A percentile compares a stretch with the other conserved stretches of the same genome.
These are phyloP conservation scores for Musa troglodytarum DNA, from an alignment of 176 grass and related monocot species.

Conservation along the genomic window DNA sequence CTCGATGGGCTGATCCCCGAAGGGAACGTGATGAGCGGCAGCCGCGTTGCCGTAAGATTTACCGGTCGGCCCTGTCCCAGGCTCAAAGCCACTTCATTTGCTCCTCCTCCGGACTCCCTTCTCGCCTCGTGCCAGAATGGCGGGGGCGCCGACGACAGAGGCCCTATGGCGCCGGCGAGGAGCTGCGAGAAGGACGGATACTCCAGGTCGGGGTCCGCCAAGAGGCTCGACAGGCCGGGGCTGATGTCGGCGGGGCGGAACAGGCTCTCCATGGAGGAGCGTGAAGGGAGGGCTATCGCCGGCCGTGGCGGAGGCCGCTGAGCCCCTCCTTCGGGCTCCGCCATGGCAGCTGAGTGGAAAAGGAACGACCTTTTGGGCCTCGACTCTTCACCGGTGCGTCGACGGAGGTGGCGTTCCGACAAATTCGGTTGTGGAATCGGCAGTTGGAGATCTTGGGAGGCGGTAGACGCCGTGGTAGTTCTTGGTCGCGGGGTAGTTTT, in stretches of 20 bases:
- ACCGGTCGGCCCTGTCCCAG: slow-evolving; percentile 1
- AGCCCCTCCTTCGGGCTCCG: neutral
- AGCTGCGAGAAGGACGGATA: slow-evolving; percentile 10
- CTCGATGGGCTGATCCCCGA: slow-evolving; percentile 8
- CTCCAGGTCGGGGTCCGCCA: neutral
- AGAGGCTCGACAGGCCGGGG: slow-evolving; percentile 4
- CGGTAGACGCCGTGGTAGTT: neutral
- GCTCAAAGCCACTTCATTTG: slow-evolving; percentile 10
- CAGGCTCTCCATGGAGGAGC: slow-evolving; percentile 8
- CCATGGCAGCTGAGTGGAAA: neutral
- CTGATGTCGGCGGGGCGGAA: neutral
- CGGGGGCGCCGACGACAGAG: neutral
- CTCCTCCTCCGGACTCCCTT: neutral
- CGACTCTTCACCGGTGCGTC: neutral
- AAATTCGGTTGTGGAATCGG: neutral
- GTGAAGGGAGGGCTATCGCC: neutral
- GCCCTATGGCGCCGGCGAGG: neutral
- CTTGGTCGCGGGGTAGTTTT: neutral
- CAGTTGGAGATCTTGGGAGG: neutral
- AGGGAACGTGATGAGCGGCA: neutral
- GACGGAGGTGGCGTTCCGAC: neutral
- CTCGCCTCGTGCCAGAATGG: neutral
- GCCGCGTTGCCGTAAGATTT: neutral
- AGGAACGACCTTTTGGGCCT: neutral
- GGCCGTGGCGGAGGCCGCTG: neutral